Conservation (phyloP, 2,329 filamentous ascomycete species). For the Phialophora tarda region DNA sequence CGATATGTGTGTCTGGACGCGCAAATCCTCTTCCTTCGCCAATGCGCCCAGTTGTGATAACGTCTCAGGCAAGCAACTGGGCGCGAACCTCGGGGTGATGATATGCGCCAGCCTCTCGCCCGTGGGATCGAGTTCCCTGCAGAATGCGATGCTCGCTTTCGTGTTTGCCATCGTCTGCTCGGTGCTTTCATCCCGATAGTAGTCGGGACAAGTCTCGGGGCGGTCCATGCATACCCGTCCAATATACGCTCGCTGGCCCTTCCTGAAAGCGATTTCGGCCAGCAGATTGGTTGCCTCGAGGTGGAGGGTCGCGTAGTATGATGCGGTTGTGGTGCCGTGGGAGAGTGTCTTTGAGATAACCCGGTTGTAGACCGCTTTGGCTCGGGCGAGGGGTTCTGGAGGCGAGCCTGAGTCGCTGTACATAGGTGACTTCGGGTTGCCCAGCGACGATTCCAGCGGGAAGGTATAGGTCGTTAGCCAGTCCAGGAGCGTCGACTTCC, state of each 20-base stretch:
- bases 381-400: conserved; percentile 59
- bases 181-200: conserved; percentile 76
- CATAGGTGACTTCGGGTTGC: conserved; percentile 42
- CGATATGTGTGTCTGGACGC: conserved; percentile 84
- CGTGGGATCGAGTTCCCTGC: conserved; percentile 69
- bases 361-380: conserved; percentile 74
- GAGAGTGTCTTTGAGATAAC: conserved; percentile 80
- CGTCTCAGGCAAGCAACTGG: conserved; percentile 59
- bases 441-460: conserved; percentile 81
- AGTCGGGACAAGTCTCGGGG: conserved; percentile 67
- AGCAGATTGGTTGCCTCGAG: conserved; percentile 89
- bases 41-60: conserved; percentile 69
- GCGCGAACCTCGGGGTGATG: conserved; percentile 72
- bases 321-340: conserved; percentile 89
- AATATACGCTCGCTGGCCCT: conserved; percentile 87
- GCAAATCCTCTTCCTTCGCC: conserved; percentile 62
- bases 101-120: conserved; percentile 72
- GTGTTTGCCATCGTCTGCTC: conserved; percentile 64
- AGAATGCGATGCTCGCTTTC: conserved; percentile 66
- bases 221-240: conserved; percentile 96
- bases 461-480: conserved; percentile 97
- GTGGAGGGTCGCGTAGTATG: conserved; percentile 93
- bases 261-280: conserved; percentile 76
- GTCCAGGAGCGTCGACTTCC: conserved; percentile 87
- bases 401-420: conserved; percentile 40